These are phyloP conservation scores for Exutisphaerella laricina DNA, from an alignment of 2,329 filamentous ascomycete genomes.

Conservation along the genomic window DNA sequence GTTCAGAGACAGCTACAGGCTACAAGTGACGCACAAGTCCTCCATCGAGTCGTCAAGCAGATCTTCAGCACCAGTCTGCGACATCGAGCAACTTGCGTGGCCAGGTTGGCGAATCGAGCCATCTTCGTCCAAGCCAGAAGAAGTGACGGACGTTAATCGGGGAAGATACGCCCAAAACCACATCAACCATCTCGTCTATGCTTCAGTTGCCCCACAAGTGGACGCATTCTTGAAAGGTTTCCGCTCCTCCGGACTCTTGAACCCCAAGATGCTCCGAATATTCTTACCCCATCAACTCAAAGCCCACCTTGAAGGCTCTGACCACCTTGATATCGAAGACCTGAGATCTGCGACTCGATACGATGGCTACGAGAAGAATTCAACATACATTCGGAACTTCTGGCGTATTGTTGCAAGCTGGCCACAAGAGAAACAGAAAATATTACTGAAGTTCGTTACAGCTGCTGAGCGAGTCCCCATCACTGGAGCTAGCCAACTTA, in stretches of 20 bases:
- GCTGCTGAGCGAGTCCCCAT: slow-evolving; percentile 86
- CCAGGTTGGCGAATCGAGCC: slow-evolving; percentile 48
- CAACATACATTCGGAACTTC: slow-evolving; percentile 69
- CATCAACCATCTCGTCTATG: slow-evolving; percentile 72
- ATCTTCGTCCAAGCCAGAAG: slow-evolving; percentile 45
- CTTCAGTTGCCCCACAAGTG: slow-evolving; percentile 71
- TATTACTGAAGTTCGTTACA: slow-evolving; percentile 88
- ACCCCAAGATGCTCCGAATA: slow-evolving; percentile 37
- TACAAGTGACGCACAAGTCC: background rate
- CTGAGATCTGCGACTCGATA: slow-evolving; percentile 69
- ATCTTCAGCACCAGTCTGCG: background rate
- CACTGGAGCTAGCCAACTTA: slow-evolving; percentile 72
- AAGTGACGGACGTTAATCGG: slow-evolving; percentile 79
- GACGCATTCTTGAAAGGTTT: slow-evolving; percentile 79
- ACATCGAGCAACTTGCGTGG: slow-evolving; percentile 39
- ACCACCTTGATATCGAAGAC: slow-evolving; percentile 70
- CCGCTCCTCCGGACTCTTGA: slow-evolving; percentile 29
- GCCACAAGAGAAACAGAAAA: slow-evolving; percentile 63
- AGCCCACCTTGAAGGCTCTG: slow-evolving; percentile 73
- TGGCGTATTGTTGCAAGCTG: slow-evolving; percentile 73
- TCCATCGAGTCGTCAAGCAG: background rate
- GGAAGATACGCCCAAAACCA: slow-evolving; percentile 77
- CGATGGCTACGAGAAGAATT: slow-evolving; percentile 68
- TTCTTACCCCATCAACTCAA: slow-evolving; percentile 67
- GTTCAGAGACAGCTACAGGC: background rate